Percentiles rank a stretch among this genome's conserved stretches.
Evolutionary conservation across 371 early-diverging fungal genomes (phyloP).

Genomic region (Mucor irregularis): DNA sequence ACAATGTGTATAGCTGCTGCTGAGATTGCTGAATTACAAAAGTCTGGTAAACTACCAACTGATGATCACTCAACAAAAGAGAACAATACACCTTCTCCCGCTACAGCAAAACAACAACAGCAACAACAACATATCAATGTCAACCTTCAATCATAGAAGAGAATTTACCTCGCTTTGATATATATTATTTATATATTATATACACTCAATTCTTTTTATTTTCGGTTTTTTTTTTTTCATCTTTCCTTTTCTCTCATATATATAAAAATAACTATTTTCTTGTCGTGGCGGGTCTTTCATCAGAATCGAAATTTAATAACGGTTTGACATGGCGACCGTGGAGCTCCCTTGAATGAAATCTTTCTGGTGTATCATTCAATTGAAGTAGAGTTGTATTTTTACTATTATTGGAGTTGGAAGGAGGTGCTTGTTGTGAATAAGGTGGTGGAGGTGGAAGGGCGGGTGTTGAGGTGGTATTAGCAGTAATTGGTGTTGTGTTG

Average conservation of each 20-base stretch:
- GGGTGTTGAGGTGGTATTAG: slow-evolving; percentile 2
- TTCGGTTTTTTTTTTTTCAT: neutral
- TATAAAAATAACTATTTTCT: slow-evolving; percentile 5
- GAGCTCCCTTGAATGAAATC: slow-evolving; percentile 37
- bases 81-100: slow-evolving; percentile 9
- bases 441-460: neutral
- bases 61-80: slow-evolving; percentile 8
- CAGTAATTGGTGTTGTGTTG: slow-evolving; percentile 14
- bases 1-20: slow-evolving; percentile 43
- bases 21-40: slow-evolving; percentile 63
- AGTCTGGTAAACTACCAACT: slow-evolving; percentile 30
- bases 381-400: slow-evolving; percentile 29
- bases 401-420: neutral
- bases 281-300: neutral
- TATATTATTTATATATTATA: neutral
- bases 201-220: no score
- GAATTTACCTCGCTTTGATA: no score
- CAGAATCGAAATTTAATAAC: slow-evolving; percentile 36
- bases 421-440: neutral
- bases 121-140: slow-evolving; percentile 8
- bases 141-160: slow-evolving; percentile 11
- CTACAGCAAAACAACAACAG: slow-evolving; percentile 13
- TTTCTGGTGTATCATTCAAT: slow-evolving; percentile 39
- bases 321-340: slow-evolving; percentile 50
- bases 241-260: neutral